Conservation (phyloP, 768 basidiomycete species). For the Amanita rimosa region DNA sequence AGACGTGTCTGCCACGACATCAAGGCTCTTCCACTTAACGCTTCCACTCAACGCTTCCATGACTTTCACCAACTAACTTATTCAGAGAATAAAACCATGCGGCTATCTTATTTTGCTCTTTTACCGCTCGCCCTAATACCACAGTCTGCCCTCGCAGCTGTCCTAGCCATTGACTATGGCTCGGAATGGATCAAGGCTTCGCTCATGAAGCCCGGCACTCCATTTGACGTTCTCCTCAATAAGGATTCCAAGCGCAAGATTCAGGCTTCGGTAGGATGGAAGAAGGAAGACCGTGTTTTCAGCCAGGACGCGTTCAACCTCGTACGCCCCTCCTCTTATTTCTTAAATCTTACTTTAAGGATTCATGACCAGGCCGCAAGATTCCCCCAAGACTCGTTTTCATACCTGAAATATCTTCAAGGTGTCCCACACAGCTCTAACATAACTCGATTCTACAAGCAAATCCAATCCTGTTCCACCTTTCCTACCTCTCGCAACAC, state of each 20-base stretch:
- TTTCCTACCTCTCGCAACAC: constrained; percentile 48
- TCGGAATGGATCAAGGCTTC: constrained; percentile 97
- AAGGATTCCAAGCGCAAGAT: constrained; percentile 97
- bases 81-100: background rate
- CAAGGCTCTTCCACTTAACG: background rate
- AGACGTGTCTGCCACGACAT: constrained; percentile 27
- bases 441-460: constrained; percentile 44
- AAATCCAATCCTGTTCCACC: constrained; percentile 43
- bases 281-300: constrained; percentile 81
- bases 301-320: constrained; percentile 82
- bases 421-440: constrained; percentile 56
- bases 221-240: constrained; percentile 94
- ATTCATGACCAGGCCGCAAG: constrained; percentile 60
- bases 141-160: constrained; percentile 47
- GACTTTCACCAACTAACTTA: background rate
- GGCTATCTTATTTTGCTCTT: constrained; percentile 20
- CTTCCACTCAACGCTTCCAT: background rate
- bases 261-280: constrained; percentile 83
- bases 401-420: constrained; percentile 76
- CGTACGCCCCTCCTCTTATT: constrained; percentile 34
- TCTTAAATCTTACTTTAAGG: background rate
- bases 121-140: constrained; percentile 25
- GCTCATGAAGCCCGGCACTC: constrained; percentile 85
- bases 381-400: constrained; percentile 82
- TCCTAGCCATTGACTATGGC: constrained; percentile 97